Percentiles rank a stretch among this genome's conserved stretches.
phyloP scores from a whole-genome alignment of 306 rosid species.

The Cicer pinnatifidum region DNA sequence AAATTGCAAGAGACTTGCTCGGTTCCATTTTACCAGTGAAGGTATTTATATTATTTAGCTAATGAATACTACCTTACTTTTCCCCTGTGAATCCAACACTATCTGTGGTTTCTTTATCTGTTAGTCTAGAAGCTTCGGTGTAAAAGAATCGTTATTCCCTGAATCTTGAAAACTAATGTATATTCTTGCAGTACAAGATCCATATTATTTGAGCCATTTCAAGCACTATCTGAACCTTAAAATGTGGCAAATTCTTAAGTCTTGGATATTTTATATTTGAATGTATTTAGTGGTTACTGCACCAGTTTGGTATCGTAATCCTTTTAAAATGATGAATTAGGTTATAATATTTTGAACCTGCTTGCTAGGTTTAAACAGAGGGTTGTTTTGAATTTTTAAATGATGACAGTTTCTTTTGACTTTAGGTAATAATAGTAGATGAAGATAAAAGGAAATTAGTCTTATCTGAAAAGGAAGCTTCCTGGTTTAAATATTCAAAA shows the following conservation, averaged over 20 bases:
- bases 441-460: slow-evolving; percentile 70
- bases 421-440: slow-evolving; percentile 80
- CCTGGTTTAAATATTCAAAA: slow-evolving; percentile 70
- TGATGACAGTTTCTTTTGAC: slow-evolving; percentile 48
- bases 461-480: slow-evolving; percentile 89
- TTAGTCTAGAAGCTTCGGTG: slow-evolving; percentile 10
- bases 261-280: background rate
- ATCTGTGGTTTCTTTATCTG: slow-evolving; percentile 1
- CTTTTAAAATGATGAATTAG: slow-evolving; percentile 13
- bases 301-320: slow-evolving; percentile 11
- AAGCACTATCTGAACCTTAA: slow-evolving; percentile 33
- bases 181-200: slow-evolving; percentile 6
- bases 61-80: slow-evolving; percentile 19
- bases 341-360: slow-evolving; percentile 3
- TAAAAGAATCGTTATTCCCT: background rate
- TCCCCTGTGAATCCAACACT: background rate
- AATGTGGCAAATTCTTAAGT: background rate
- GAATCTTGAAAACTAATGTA: slow-evolving; percentile 12
- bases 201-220: slow-evolving; percentile 36
- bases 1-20: slow-evolving; percentile 60
- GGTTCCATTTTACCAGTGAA: slow-evolving; percentile 65
- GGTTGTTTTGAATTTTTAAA: slow-evolving; percentile 33
- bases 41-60: slow-evolving; percentile 54
- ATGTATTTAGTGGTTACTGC: slow-evolving; percentile 30
- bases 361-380: slow-evolving; percentile 16